Conservation (phyloP, 352 stramenopile genomes). For the Phytophthora multivora region DNA sequence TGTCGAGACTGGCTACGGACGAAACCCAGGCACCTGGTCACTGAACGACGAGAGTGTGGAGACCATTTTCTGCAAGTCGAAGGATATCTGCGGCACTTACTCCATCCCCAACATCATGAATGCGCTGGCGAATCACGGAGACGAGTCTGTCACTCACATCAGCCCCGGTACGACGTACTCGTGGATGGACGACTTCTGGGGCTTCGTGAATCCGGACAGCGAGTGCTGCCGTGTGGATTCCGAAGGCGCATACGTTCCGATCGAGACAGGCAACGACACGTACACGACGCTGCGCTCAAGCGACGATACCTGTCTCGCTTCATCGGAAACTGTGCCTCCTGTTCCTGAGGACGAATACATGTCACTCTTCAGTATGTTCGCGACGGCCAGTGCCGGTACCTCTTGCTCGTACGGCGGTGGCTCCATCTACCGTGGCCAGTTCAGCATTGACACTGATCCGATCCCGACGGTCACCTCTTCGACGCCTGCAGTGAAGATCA, state of each 20-base stretch:
- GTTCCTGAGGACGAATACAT: constrained; percentile 56
- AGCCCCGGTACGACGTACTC: constrained; percentile 61
- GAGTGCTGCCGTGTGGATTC: constrained; percentile 65
- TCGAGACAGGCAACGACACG: constrained; percentile 46
- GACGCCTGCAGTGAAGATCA: constrained; percentile 44
- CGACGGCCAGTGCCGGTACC: constrained; percentile 51
- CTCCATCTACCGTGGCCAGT: constrained; percentile 61
- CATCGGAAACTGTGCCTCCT: constrained; percentile 32
- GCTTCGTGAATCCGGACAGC: constrained; percentile 59
- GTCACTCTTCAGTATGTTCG: constrained; percentile 73
- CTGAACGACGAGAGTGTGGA: constrained; percentile 48
- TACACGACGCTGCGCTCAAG: constrained; percentile 46
- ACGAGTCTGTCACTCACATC: constrained; percentile 51
- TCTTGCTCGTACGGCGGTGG: constrained; percentile 64
- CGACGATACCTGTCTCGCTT: constrained; percentile 40
- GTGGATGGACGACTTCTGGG: constrained; percentile 73
- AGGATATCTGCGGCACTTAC: constrained; percentile 54
- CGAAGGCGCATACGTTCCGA: constrained; percentile 47
- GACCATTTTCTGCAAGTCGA: constrained; percentile 62
- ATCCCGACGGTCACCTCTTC: constrained; percentile 46
- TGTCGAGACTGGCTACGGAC: constrained; percentile 52
- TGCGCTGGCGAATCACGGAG: constrained; percentile 49
- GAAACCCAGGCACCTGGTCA: constrained; percentile 52
- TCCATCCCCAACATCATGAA: constrained; percentile 63
- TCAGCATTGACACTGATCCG: constrained; percentile 58